Evolutionary conservation across 2,329 filamentous ascomycete species (phyloP).

Genomic region (Trichoderma koningiopsis): DNA sequence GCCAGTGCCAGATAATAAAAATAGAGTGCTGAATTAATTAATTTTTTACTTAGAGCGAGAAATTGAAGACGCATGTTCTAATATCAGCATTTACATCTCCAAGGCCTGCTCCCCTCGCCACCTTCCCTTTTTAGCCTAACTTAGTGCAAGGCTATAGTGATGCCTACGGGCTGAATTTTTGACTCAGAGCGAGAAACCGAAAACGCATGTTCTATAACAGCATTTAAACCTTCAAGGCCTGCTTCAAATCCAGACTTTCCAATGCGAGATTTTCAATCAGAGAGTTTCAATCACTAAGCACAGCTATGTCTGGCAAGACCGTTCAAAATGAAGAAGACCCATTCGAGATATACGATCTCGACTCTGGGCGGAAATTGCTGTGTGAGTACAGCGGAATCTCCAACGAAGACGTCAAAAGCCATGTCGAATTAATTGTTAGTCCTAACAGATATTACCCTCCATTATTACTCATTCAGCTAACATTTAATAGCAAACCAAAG

Average conservation of each 20-base stretch:
- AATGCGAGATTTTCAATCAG: too few species aligned
- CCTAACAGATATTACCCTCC: neutral
- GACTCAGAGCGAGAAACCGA: neutral
- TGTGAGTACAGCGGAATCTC: neutral
- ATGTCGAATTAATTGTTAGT: neutral
- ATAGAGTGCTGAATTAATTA: too few species aligned
- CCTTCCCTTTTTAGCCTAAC: neutral
- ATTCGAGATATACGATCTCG: neutral
- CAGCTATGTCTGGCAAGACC: neutral
- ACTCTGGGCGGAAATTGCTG: neutral
- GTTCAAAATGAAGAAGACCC: neutral
- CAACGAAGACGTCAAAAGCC: neutral
- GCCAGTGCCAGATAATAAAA: too few species aligned
- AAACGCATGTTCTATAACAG: neutral
- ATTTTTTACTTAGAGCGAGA: too few species aligned
- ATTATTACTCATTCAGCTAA: neutral
- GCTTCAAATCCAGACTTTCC: neutral
- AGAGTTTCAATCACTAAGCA: too few species aligned
- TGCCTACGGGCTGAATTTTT: slow-evolving; percentile 3
- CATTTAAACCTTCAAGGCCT: neutral
- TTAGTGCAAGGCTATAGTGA: neutral
- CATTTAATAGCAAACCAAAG: neutral
- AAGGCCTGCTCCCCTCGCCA: too few species aligned
- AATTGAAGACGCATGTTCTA: too few species aligned
- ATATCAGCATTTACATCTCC: too few species aligned